Evolutionary conservation across 495 filamentous ascomycete genomes (phyloP), one percentile per base, ranked within the genome.

Genomic region (Aspergillus sparsus): DNA sequence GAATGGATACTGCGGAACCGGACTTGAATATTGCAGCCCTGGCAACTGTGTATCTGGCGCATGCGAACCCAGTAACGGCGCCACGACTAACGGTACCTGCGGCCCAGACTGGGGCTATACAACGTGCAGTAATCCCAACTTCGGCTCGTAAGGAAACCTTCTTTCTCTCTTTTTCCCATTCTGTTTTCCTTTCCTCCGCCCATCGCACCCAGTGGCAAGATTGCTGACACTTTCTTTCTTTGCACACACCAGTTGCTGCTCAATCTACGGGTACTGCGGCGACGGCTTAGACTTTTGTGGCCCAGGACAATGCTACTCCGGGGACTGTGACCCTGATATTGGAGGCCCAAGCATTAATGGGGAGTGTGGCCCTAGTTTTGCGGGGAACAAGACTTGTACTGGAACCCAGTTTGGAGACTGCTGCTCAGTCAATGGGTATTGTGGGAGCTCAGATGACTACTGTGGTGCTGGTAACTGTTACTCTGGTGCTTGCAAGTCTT

Each of bases 331-430:
- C 9, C 21, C 49, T 39, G 58, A 55, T 31, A 60, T 47, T 21
- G 50, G 58, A 21, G 58, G 58, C 39, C 58, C 58, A 5, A 55
- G 51, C 18, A 55, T 55, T 42, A 61, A 55, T 49, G 51, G 58
- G 1, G 58, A 61, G 44, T 61, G 58, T 55, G 58, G 58, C 16
- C 51, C 58, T n/a, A 61, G 33, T 15, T 55, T 61, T 49, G 51
- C 58, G 11, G 58, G 58, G 8, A 55, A 50, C 52, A 61, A 61
- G 51, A 55, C 58, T 55, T 61, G 44, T 55, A 49, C 58, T 49
- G 51, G 58, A 7, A 61, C 51, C 18, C 58, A 61, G 33, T 61
- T 61, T 55, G 51, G 51, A 49, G 34, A 55, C 44, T 61, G 51
- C 52, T 61, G 51, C 58, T 61, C 44, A 11, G 33, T 55, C 3